These are phyloP conservation scores for Yamadazyma insecticola DNA, from an alignment of 805 yeast genomes.

Conservation along the genomic window DNA sequence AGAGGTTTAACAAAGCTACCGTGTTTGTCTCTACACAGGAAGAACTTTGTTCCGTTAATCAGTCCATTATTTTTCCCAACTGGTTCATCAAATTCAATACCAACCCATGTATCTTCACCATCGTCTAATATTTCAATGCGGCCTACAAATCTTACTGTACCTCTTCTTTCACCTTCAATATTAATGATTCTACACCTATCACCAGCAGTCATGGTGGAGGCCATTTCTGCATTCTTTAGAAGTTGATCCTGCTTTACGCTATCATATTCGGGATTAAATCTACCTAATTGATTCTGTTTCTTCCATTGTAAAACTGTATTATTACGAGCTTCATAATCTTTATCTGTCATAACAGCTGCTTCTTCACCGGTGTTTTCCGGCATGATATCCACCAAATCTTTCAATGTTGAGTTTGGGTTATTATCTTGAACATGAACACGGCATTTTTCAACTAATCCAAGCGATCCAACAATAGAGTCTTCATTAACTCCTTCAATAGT, in stretches of 20 bases:
- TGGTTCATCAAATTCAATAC: constrained; percentile 81
- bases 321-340: constrained; percentile 53
- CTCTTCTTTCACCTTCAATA: constrained; percentile 53
- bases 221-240: constrained; percentile 21
- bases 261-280: constrained; percentile 56
- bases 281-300: constrained; percentile 58
- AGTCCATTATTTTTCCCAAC: constrained; percentile 83
- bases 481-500: constrained; percentile 8
- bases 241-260: constrained; percentile 24
- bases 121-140: constrained; percentile 54
- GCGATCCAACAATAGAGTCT: constrained; percentile 15
- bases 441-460: constrained; percentile 33
- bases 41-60: constrained; percentile 56
- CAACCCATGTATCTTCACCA: constrained; percentile 62
- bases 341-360: constrained; percentile 43
- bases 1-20: constrained; percentile 79
- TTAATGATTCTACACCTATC: constrained; percentile 49
- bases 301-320: constrained; percentile 80
- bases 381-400: constrained; percentile 10
- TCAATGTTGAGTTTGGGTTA: constrained; percentile 48
- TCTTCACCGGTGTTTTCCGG: constrained; percentile 19
- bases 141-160: constrained; percentile 70
- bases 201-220: constrained; percentile 38
- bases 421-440: constrained; percentile 57
- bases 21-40: constrained; percentile 51